These are phyloP conservation scores for Polygonum maritimum DNA, from an alignment of 148 eudicot species.

Conservation along the genomic window DNA sequence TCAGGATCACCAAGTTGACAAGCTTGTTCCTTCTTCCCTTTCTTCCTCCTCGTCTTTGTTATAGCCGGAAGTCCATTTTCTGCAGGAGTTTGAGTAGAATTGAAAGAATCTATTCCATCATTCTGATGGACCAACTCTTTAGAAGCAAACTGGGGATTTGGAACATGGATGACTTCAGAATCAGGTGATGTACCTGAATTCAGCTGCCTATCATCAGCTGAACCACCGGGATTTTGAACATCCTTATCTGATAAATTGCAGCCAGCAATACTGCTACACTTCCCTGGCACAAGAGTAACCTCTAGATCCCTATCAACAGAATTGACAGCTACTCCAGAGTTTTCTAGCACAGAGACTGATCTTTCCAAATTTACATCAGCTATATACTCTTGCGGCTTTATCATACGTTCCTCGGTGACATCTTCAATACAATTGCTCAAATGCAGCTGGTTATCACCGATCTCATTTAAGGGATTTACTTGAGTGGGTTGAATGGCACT, in stretches of 20 bases:
- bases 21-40: conserved; percentile 29
- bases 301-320: conserved; percentile 21
- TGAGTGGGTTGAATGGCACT: conserved; percentile 11
- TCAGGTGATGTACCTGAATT: conserved; percentile 95
- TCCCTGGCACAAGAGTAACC: conserved; percentile 16
- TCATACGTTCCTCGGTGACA: neutral
- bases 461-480: conserved; percentile 6
- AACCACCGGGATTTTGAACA: conserved; percentile 21
- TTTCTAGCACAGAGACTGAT: neutral
- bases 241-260: conserved; percentile 20
- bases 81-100: conserved; percentile 22
- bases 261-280: conserved; percentile 17
- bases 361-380: conserved; percentile 9
- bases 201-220: conserved; percentile 30
- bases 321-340: conserved; percentile 19
- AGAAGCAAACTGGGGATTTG: conserved; percentile 30
- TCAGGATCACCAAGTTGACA: conserved; percentile 14
- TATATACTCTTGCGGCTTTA: neutral
- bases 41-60: conserved; percentile 23
- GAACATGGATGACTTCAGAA: conserved; percentile 76
- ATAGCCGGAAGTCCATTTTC: conserved; percentile 21
- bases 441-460: conserved; percentile 20
- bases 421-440: neutral
- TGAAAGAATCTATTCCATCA: conserved; percentile 19
- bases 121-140: conserved; percentile 27